phyloP scores from a whole-genome alignment of 2,329 filamentous ascomycete genomes.

The Scedosporium apiospermum region DNA sequence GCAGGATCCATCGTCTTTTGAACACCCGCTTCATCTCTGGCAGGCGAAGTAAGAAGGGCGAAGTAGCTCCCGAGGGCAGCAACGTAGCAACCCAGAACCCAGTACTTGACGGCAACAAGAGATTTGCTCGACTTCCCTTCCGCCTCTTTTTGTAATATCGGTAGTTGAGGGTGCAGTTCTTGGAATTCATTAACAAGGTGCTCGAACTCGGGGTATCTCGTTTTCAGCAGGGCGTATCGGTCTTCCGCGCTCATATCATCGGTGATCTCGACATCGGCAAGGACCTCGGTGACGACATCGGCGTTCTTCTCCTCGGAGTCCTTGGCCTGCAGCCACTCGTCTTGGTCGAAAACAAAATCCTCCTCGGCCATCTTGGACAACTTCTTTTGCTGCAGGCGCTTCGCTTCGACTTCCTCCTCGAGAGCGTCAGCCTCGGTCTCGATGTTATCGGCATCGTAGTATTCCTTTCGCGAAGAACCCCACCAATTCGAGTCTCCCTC shows the following conservation, averaged over 20 bases:
- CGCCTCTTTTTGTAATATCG: conserved; percentile 47
- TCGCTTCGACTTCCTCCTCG: conserved; percentile 87
- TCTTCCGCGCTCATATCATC: conserved; percentile 70
- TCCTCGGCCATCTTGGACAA: conserved; percentile 79
- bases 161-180: conserved; percentile 58
- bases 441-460: conserved; percentile 78
- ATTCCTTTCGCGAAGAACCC: conserved; percentile 81
- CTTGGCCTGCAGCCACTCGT: conserved; percentile 64
- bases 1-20: conserved; percentile 57
- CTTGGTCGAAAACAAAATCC: conserved; percentile 88
- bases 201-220: conserved; percentile 87
- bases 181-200: conserved; percentile 73
- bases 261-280: conserved; percentile 74
- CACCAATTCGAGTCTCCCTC: conserved; percentile 61
- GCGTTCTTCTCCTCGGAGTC: conserved; percentile 39
- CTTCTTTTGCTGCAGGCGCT: conserved; percentile 83
- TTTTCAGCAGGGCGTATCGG: conserved; percentile 62
- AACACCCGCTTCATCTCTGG: conserved; percentile 44
- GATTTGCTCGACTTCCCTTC: conserved; percentile 41
- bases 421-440: conserved; percentile 61
- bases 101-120: conserved; percentile 61
- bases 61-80: conserved; percentile 90
- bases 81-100: conserved; percentile 77
- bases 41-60: conserved; percentile 76
- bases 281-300: conserved; percentile 66